Conservation (phyloP, 768 basidiomycete genomes). For the Amyloporia xantha region DNA sequence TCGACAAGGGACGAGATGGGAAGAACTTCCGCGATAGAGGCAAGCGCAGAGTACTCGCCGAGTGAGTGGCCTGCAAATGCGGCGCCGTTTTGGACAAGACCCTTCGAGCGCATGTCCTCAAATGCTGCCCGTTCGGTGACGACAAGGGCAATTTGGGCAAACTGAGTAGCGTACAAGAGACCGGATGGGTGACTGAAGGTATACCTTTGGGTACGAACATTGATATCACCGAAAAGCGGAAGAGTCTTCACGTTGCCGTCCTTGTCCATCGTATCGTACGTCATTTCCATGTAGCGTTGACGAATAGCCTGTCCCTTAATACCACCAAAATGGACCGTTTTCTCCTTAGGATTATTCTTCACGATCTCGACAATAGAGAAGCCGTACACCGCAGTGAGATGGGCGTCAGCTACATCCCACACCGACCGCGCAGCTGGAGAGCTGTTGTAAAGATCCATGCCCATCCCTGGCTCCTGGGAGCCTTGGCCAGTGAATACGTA, state of each 20-base stretch:
- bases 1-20: conserved; percentile 94
- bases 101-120: conserved; percentile 96
- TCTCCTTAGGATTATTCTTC: conserved; percentile 96
- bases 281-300: conserved; percentile 99
- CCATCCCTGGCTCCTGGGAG: conserved; percentile 97
- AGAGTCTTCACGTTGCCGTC: conserved; percentile 94
- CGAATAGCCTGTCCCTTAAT: conserved; percentile 98
- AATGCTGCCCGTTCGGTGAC: conserved; percentile 98
- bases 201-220: conserved; percentile 89
- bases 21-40: conserved; percentile 94
- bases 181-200: conserved; percentile 98
- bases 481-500: conserved; percentile 99
- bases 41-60: conserved; percentile 97
- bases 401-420: conserved; percentile 94
- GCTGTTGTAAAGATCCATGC: conserved; percentile 93
- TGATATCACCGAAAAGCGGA: conserved; percentile 93
- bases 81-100: conserved; percentile 86
- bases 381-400: conserved; percentile 90
- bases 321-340: conserved; percentile 98
- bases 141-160: conserved; percentile 96
- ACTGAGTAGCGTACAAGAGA: conserved; percentile 95
- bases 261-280: conserved; percentile 94
- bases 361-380: conserved; percentile 99
- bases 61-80: conserved; percentile 97
- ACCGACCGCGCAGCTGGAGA: conserved; percentile 94